These are phyloP conservation scores for Coniferiporia sulphurascens DNA, from an alignment of 1,284 basidiomycete genomes.

Conservation along the genomic window DNA sequence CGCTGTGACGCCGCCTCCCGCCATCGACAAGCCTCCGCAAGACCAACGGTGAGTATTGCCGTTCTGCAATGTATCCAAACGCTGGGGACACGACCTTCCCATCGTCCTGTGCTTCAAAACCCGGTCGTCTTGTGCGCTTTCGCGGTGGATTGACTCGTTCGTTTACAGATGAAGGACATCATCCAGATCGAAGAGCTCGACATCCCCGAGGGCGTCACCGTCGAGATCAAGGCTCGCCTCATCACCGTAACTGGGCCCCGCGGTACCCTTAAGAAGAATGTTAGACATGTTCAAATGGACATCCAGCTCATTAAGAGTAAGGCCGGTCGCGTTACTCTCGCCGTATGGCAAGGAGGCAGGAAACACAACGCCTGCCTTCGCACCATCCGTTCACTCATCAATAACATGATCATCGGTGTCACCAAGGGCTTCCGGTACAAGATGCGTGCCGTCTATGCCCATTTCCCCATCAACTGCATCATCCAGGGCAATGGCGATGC, in stretches of 20 bases:
- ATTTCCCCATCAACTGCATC: slow-evolving; percentile 99
- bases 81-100: not conserved
- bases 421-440: slow-evolving; percentile 99
- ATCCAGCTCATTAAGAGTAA: slow-evolving; percentile 78
- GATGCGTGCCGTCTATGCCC: slow-evolving; percentile 98
- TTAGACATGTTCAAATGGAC: slow-evolving; percentile 96
- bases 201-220: slow-evolving; percentile 82
- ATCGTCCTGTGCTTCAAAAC: not conserved
- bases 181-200: slow-evolving; percentile 92
- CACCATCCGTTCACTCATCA: slow-evolving; percentile 92
- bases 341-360: slow-evolving; percentile 96
- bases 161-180: slow-evolving; percentile 79
- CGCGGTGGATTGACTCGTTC: slow-evolving; percentile 11
- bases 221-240: slow-evolving; percentile 83
- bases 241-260: slow-evolving; percentile 89
- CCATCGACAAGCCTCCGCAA: slow-evolving; percentile 9
- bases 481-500: slow-evolving; percentile 77
- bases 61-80: not conserved
- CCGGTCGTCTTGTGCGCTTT: slow-evolving; percentile 4
- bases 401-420: slow-evolving; percentile 97
- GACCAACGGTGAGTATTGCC: slow-evolving; percentile 14
- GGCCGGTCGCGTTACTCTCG: slow-evolving; percentile 79
- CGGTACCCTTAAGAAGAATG: slow-evolving; percentile 85
- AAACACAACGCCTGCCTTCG: slow-evolving; percentile 99
- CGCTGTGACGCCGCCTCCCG: not conserved